Evolutionary conservation across 2,329 filamentous ascomycete species (phyloP), one percentile per base, ranked within the genome.

Genomic region (Penicillium sumatraense): DNA sequence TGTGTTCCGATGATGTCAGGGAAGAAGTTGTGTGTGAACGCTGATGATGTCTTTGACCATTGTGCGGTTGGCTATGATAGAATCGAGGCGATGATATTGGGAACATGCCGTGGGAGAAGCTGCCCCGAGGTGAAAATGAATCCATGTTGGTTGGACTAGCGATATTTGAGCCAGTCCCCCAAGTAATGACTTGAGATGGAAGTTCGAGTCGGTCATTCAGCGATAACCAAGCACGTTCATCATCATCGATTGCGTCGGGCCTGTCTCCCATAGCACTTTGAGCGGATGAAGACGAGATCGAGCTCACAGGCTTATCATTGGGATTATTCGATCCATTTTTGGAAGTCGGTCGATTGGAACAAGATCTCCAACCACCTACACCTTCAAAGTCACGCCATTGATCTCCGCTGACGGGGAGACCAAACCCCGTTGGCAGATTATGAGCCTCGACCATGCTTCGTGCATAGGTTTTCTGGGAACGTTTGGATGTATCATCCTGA

Each of bases 341-440:
- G 56, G 57, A 55, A 53, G 29, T 13, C 3, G 44, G 44, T 35
- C 42, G 18, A 33, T 58, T 33, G 7, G 33, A 23, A 36, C 58
- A 66, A 9, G 62, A 65, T 31, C 72, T 66, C 75, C 75, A 78
- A 20, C 75, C 75, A 9, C 75, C 75, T 5, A 78, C 67, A 3
- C 75, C 75, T 65, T 78, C 75, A 53, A 77, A 78, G 57, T 78
- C 75, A n/a, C 75, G 71, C 44, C 69, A 63, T 20, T 67, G 66
- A 46, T 75, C 68, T 2, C 68, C 68, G 53, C 68, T 71, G 38
- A 72, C 64, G 16, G 61, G 62, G 4, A 71, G 57, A 40, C 61
- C 58, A 11, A 62, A 62, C 57, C 49, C 18, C 42, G 57, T 26
- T 53, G 60, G 51, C 20, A 65, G 23, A 29, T 63, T 21, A 46